Percentiles rank a stretch among this genome's conserved stretches.
Evolutionary conservation across 768 basidiomycete species (phyloP).

Genomic region (Saitozyma podzolica): DNA sequence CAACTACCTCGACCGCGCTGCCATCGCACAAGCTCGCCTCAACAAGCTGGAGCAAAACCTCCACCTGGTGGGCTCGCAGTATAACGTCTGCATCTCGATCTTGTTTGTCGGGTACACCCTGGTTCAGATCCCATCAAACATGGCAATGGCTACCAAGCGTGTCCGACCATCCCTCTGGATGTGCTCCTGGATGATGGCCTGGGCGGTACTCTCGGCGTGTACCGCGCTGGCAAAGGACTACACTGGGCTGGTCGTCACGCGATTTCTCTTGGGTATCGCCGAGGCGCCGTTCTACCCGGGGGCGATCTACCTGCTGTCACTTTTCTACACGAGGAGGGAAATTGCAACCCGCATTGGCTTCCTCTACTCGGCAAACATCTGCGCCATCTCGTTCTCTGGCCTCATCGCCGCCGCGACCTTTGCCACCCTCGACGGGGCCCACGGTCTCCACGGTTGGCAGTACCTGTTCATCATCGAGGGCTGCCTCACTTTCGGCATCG

Average conservation of each 20-base stretch:
- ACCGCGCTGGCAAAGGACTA: constrained; percentile 59
- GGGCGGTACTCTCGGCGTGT: constrained; percentile 53
- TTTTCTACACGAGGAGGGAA: constrained; percentile 59
- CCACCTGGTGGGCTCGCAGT: constrained; percentile 21
- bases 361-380: constrained; percentile 26
- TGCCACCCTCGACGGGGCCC: constrained; percentile 66
- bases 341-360: constrained; percentile 63
- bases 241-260: constrained; percentile 54
- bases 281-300: constrained; percentile 52
- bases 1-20: constrained; percentile 32
- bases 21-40: constrained; percentile 33
- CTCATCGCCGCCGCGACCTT: constrained; percentile 75
- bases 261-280: constrained; percentile 55
- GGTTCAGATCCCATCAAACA: not conserved
- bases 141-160: constrained; percentile 2
- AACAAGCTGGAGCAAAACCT: constrained; percentile 47
- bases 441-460: constrained; percentile 57
- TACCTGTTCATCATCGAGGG: constrained; percentile 33
- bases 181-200: constrained; percentile 30
- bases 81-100: constrained; percentile 1
- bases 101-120: constrained; percentile 5
- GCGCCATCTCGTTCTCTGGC: constrained; percentile 22
- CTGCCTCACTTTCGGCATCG: constrained; percentile 9
- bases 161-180: constrained; percentile 22
- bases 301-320: constrained; percentile 51